A percentile compares a stretch with the other conserved stretches of the same genome.
These are phyloP conservation scores for Diutina sp. DNA, from an alignment of 1,139 yeast genomes.

Conservation along the genomic window DNA sequence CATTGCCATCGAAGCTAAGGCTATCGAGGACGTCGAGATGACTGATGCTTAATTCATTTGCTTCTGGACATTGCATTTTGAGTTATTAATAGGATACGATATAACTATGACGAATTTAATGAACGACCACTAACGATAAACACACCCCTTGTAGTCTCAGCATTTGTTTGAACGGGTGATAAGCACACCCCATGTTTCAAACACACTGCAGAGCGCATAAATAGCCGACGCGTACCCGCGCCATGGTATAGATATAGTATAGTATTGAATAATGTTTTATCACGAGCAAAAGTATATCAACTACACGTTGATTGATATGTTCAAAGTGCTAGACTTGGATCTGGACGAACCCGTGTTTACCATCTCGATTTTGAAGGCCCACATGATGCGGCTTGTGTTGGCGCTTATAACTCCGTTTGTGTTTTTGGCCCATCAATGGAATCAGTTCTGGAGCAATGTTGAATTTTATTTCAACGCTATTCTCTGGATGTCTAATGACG, in stretches of 20 bases:
- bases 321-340: not conserved
- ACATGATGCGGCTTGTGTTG: not conserved
- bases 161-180: too few species aligned
- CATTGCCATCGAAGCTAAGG: slow-evolving; percentile 11
- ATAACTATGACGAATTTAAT: not conserved
- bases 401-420: not conserved
- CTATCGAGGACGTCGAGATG: not conserved
- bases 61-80: not conserved
- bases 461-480: not conserved
- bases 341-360: not conserved
- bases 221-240: not conserved
- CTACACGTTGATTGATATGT: not conserved
- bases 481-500: not conserved
- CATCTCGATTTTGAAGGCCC: not conserved
- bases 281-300: not conserved
- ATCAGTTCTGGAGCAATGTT: too few species aligned
- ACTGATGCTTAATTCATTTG: not conserved
- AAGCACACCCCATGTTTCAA: not conserved
- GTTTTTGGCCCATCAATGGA: not conserved
- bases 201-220: not conserved
- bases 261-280: not conserved
- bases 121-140: not conserved
- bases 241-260: not conserved
- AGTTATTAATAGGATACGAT: not conserved
- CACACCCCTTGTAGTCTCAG: too few species aligned